These are phyloP conservation scores for Ceratopteris richardii DNA, from an alignment of 75 land plant genomes.

Conservation along the genomic window DNA sequence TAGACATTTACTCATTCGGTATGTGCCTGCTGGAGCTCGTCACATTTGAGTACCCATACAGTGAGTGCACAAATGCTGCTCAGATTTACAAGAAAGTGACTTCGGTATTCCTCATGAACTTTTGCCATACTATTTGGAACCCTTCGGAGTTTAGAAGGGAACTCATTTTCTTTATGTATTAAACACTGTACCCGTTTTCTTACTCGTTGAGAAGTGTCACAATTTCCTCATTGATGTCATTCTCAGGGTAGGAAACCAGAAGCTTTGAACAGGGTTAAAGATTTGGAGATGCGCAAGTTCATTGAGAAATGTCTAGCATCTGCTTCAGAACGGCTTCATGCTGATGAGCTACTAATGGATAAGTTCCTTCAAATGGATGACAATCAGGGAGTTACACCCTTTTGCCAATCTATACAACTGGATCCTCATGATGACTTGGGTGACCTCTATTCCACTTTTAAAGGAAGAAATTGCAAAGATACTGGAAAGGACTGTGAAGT, in stretches of 20 bases:
- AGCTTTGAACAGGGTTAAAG: constrained; percentile 56
- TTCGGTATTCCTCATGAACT: constrained; percentile 36
- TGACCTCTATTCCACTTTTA: no score
- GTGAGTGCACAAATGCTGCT: constrained; percentile 71
- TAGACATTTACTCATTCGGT: constrained; percentile 88
- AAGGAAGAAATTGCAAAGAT: no score
- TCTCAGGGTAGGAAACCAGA: constrained; percentile 70
- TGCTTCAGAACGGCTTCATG: constrained; percentile 59
- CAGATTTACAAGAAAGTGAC: constrained; percentile 71
- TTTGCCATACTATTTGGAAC: no score
- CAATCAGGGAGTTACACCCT: no score
- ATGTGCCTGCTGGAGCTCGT: constrained; percentile 85
- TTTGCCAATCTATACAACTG: no score
- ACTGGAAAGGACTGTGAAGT: no score
- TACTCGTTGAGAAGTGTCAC: no score
- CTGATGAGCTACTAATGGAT: constrained; percentile 72
- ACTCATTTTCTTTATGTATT: no score
- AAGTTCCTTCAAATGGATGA: constrained; percentile 50
- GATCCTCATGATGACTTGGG: no score
- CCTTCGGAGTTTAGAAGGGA: no score
- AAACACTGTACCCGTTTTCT: no score
- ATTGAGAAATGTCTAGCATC: constrained; percentile 72
- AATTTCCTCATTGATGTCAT: no score
- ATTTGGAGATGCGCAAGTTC: constrained; percentile 52
- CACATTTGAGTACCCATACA: constrained; percentile 80